These are phyloP conservation scores for Peniophora sp. DNA, from an alignment of 1,284 basidiomycete genomes.

Conservation along the genomic window DNA sequence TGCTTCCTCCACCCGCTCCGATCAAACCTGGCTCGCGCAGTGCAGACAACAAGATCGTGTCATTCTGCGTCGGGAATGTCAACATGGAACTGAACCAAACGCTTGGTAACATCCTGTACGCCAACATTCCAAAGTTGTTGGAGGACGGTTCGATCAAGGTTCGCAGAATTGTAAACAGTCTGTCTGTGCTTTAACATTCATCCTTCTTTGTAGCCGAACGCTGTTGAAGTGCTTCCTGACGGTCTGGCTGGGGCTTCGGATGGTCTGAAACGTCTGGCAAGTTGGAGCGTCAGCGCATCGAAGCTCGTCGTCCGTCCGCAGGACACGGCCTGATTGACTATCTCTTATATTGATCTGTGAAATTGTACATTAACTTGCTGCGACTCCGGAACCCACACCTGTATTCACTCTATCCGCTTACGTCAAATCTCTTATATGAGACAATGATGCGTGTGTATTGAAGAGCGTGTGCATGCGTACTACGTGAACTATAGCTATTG, in stretches of 20 bases:
- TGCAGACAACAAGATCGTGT: neutral
- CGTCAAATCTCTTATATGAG: too few relatives aligned
- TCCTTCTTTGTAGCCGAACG: conserved; percentile 1
- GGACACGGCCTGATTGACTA: neutral
- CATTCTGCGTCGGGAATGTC: neutral
- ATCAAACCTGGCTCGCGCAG: neutral
- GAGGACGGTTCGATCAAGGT: neutral
- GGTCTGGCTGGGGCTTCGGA: neutral
- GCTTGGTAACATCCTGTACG: neutral
- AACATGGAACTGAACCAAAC: neutral
- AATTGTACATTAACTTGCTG: too few relatives aligned
- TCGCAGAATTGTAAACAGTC: too few relatives aligned
- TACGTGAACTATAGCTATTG: too few relatives aligned
- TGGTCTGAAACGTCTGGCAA: conserved; percentile 1
- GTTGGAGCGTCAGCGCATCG: neutral
- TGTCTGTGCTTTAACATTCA: too few relatives aligned
- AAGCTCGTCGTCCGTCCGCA: conserved; percentile 2
- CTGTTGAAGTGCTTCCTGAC: conserved; percentile 2
- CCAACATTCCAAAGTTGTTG: neutral
- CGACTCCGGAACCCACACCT: too few relatives aligned
- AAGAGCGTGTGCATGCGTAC: too few relatives aligned
- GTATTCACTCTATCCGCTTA: too few relatives aligned
- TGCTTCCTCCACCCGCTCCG: conserved; percentile 1
- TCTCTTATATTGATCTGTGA: too few relatives aligned
- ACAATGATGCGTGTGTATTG: too few relatives aligned